These are phyloP conservation scores for Jaapia argillacea DNA, from an alignment of 768 basidiomycete species.

Conservation along the genomic window DNA sequence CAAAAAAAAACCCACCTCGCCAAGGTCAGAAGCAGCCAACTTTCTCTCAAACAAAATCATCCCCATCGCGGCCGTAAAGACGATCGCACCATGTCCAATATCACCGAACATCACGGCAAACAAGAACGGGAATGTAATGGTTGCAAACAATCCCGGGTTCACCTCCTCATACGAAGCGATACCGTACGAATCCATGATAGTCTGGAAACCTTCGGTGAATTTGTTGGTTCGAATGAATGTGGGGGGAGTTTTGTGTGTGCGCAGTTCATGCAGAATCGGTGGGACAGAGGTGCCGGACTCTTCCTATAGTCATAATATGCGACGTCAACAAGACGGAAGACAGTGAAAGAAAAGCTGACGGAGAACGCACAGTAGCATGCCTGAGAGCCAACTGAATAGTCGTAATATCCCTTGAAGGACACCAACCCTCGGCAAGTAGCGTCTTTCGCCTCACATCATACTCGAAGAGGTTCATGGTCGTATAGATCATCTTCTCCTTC, in stretches of 20 bases:
- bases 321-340: too few relatives aligned
- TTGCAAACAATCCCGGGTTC: slow-evolving; percentile 90
- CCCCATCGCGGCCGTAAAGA: slow-evolving; percentile 60
- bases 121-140: slow-evolving; percentile 93
- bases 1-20: slow-evolving; percentile 40
- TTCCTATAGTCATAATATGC: slow-evolving; percentile 34
- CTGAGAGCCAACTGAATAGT: slow-evolving; percentile 80
- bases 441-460: slow-evolving; percentile 93
- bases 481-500: slow-evolving; percentile 94
- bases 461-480: slow-evolving; percentile 91
- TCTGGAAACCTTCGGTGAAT: slow-evolving; percentile 95
- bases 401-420: slow-evolving; percentile 85
- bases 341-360: neutral
- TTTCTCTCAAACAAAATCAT: slow-evolving; percentile 87
- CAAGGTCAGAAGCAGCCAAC: slow-evolving; percentile 62
- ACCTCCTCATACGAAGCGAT: slow-evolving; percentile 92
- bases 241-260: slow-evolving; percentile 85
- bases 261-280: slow-evolving; percentile 85
- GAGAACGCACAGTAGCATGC: slow-evolving; percentile 60
- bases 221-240: slow-evolving; percentile 93
- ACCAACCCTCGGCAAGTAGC: slow-evolving; percentile 96
- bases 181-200: slow-evolving; percentile 97
- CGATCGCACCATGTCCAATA: slow-evolving; percentile 89
- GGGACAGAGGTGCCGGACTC: slow-evolving; percentile 89
- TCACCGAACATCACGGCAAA: slow-evolving; percentile 99